These are phyloP conservation scores for Talaromyces sp. DNA, from an alignment of 2,329 filamentous ascomycete genomes.

Conservation along the genomic window DNA sequence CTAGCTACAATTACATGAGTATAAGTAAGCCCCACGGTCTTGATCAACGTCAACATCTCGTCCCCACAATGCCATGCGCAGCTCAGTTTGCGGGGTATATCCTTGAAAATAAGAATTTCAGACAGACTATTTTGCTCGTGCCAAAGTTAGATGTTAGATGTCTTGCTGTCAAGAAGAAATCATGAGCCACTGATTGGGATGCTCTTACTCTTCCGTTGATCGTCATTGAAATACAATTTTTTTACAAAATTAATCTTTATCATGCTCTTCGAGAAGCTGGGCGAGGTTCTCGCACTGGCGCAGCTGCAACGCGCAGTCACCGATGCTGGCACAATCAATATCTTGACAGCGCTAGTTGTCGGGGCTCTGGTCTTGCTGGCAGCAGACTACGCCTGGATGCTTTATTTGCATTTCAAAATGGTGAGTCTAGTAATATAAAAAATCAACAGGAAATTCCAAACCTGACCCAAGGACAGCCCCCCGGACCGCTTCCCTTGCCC, in stretches of 20 bases:
- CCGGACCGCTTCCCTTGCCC: slow-evolving; percentile 51
- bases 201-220: background rate
- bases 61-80: background rate
- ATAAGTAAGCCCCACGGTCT: background rate
- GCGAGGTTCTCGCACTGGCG: slow-evolving; percentile 7
- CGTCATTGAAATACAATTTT: background rate
- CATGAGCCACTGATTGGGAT: too few species aligned
- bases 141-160: background rate
- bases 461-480: slow-evolving; percentile 36
- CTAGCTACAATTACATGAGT: too few species aligned
- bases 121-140: background rate
- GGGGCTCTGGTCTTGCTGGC: slow-evolving; percentile 11
- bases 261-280: slow-evolving; percentile 9
- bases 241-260: background rate
- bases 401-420: slow-evolving; percentile 22
- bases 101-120: background rate
- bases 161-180: too few species aligned
- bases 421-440: slow-evolving; percentile 9
- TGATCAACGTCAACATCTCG: background rate
- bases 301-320: slow-evolving; percentile 7
- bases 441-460: background rate
- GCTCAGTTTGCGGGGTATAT: background rate
- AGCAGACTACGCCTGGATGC: slow-evolving; percentile 21
- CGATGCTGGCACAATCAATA: slow-evolving; percentile 2
- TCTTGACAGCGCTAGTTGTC: slow-evolving; percentile 1